Evolutionary conservation across 345 rosid genomes (phyloP), one percentile per base, ranked within the genome.

Genomic region (Adansonia digitata): DNA sequence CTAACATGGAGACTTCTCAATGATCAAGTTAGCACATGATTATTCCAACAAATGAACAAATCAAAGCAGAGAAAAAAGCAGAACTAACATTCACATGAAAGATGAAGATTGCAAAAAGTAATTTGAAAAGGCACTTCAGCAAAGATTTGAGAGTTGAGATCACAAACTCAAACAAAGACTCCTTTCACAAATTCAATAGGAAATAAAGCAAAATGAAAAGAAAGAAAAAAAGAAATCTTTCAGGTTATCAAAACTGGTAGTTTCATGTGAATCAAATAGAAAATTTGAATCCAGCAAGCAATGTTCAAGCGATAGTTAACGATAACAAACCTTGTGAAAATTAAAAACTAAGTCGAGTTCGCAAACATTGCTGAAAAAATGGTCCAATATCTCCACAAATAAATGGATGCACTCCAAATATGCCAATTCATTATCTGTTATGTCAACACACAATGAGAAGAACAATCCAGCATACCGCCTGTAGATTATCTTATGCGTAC

Each of bases 301-400:
- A 59, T 24, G 45, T 35, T 61, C 29, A 34, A 12, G 17, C 12
- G 31, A 24, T 64, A 46, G 75, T 13, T 37, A n/a, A 27, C 2
- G 43, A 20, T 0, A 45, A 63, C 26, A 13, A 62, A 94, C 98
- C 98, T 94, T 94, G 86, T 92, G 92, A 78, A 94, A 92, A 78
- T 94, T 94, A 80, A 94, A 94, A 8, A 94, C 98, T 84, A 94
- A 85, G 83, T 94, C 98, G 15, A 94, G 92, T 82, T 94, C 98
- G 70, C 98, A 94, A 43, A 94, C 98, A 72, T 92, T 94, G 93
- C 98, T 94, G 88, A 94, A 94, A 91, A 94, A 94, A 87, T 94
- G 98, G 77, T 94, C 98, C 83, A 94, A 79, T 35, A 94, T 91
- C 87, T 94, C 98, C 77, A 94, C 98, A 81, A 94, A 94, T 77